phyloP scores from a whole-genome alignment of 768 basidiomycete genomes.

The Boletus rex-veris region DNA sequence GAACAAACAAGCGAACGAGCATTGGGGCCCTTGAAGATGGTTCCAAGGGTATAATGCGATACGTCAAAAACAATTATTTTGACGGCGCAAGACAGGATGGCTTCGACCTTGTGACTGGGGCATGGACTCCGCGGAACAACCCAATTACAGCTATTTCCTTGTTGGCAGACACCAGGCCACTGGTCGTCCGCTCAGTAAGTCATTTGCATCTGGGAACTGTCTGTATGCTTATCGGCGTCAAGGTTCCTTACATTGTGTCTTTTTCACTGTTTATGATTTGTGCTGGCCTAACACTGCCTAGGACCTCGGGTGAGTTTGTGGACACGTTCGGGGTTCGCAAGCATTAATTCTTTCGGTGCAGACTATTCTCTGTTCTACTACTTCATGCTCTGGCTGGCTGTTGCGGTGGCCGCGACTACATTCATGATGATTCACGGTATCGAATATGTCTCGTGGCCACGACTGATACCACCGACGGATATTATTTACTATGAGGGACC shows the following conservation, averaged over 20 bases:
- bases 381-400: slow-evolving; percentile 72
- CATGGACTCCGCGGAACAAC: slow-evolving; percentile 80
- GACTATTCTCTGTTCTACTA: slow-evolving; percentile 86
- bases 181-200: slow-evolving; percentile 79
- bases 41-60: slow-evolving; percentile 77
- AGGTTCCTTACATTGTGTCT: slow-evolving; percentile 82
- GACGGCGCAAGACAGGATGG: slow-evolving; percentile 94
- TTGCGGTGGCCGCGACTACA: slow-evolving; percentile 56
- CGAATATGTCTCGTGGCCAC: slow-evolving; percentile 94
- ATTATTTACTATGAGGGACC: slow-evolving; percentile 86
- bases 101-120: slow-evolving; percentile 90
- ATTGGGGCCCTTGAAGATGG: slow-evolving; percentile 83
- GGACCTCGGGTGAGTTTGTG: slow-evolving; percentile 71
- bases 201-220: background rate
- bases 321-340: background rate
- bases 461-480: slow-evolving; percentile 73
- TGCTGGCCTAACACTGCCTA: slow-evolving; percentile 81
- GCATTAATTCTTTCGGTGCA: slow-evolving; percentile 29
- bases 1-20: slow-evolving; percentile 84
- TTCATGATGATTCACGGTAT: slow-evolving; percentile 87
- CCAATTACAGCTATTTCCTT: slow-evolving; percentile 68
- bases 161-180: slow-evolving; percentile 75
- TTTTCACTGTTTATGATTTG: slow-evolving; percentile 88
- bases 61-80: slow-evolving; percentile 94
- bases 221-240: slow-evolving; percentile 5